Conservation (phyloP, 2,329 filamentous ascomycete genomes). For the Phialophora chinensis region DNA sequence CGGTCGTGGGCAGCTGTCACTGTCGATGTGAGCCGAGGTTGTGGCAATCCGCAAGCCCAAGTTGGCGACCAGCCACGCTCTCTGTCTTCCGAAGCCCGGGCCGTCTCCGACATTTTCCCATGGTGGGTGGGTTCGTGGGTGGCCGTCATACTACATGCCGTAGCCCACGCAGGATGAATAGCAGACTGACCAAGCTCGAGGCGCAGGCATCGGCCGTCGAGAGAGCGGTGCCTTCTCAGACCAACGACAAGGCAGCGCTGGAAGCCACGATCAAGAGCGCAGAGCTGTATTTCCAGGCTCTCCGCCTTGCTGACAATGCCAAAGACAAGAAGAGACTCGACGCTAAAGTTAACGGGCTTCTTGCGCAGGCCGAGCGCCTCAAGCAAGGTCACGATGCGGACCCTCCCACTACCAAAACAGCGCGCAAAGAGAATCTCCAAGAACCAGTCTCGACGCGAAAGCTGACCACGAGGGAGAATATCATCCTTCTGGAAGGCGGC, state of each 20-base stretch:
- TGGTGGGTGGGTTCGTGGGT: not conserved
- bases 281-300: slow-evolving; percentile 80
- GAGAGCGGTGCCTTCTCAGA: slow-evolving; percentile 22
- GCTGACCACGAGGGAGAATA: slow-evolving; percentile 73
- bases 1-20: slow-evolving; percentile 12
- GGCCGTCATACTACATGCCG: not conserved
- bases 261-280: slow-evolving; percentile 76
- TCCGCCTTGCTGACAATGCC: slow-evolving; percentile 65
- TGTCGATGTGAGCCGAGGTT: slow-evolving; percentile 27
- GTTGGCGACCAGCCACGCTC: too few species aligned
- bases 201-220: slow-evolving; percentile 33
- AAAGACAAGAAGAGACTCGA: slow-evolving; percentile 71
- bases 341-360: slow-evolving; percentile 70
- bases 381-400: slow-evolving; percentile 55
- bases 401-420: not conserved
- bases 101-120: slow-evolving; percentile 22
- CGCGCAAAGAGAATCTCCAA: slow-evolving; percentile 37
- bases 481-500: slow-evolving; percentile 77
- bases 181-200: slow-evolving; percentile 29
- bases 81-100: slow-evolving; percentile 11
- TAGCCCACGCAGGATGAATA: slow-evolving; percentile 20
- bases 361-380: slow-evolving; percentile 75
- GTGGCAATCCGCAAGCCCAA: slow-evolving; percentile 16
- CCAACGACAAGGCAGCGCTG: slow-evolving; percentile 67
- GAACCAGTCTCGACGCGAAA: slow-evolving; percentile 59